Conservation (phyloP, 1,284 basidiomycete genomes). For the Fomitopsis pinicola region DNA sequence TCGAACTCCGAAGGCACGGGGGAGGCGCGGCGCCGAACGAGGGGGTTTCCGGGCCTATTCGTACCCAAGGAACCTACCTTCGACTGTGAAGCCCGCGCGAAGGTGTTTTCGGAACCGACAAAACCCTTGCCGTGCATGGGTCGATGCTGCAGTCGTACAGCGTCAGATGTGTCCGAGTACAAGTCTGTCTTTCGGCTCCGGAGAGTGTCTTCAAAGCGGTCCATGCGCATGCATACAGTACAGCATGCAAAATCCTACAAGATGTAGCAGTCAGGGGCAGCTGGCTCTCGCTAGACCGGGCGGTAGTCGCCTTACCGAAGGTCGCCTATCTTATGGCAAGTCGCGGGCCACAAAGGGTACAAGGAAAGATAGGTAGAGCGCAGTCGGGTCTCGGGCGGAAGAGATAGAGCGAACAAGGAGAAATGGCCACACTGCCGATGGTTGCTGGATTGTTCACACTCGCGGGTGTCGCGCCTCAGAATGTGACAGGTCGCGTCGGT, state of each 20-base stretch:
- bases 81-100: conserved; percentile 6
- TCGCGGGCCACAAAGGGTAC: not conserved
- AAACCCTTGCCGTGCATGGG: conserved; percentile 10
- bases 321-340: not conserved
- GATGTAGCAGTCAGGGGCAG: no score
- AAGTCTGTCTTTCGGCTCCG: conserved; percentile 8
- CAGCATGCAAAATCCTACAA: not conserved
- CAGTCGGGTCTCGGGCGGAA: not conserved
- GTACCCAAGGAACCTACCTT: not conserved
- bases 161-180: conserved; percentile 14
- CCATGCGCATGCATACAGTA: not conserved
- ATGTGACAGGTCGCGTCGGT: not conserved
- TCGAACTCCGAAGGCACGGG: not conserved
- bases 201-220: not conserved
- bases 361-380: not conserved
- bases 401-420: not conserved
- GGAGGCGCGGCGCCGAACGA: not conserved
- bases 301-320: not conserved
- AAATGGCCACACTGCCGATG: not conserved
- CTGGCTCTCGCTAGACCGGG: not conserved
- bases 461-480: not conserved
- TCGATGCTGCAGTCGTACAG: conserved; percentile 12
- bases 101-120: conserved; percentile 20
- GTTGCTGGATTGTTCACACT: not conserved
- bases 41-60: not conserved